Evolutionary conservation across 164 flowering plant genomes (phyloP), one percentile per base, ranked within the genome.

Genomic region (Houttuynia cordata): DNA sequence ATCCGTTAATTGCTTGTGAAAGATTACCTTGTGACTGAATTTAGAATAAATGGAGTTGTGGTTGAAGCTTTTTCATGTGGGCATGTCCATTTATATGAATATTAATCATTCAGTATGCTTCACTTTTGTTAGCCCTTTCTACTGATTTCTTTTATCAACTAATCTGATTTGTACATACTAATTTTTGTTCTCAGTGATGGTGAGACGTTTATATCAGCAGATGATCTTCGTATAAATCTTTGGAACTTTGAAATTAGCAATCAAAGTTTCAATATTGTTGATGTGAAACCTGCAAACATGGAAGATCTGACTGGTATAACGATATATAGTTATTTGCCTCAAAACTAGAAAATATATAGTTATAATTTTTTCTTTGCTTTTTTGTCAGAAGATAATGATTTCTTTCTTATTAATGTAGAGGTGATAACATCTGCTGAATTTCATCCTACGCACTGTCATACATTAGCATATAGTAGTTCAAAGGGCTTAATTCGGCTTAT

Each of bases 201-300:
- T 3, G 99, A 94, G 71, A 94, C 99, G 23, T 94, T 94, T 71
- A 85, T 94, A 78, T 94, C 99, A 30, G 99, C 99, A 19, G 99
- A 94, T 71, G 99, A 93, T 74, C 81, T 93, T 64, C 84, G 98
- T 57, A 86, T 93, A 70, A 93, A 93, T 71, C 90, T 93, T 52
- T 93, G 99, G 99, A 93, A 93, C 75, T 74, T 93, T 76, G 97
- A 90, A 81, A 90, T 93, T 66, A 88, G 99, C 76, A 93, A 79
- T 69, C 99, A 90, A 63, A 93, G 97, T 79, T 93, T 90, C 75
- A 93, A 93, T 66, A 90, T 93, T 75, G 95, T 93, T 67, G 99
- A 93, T 72, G 96, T 93, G 59, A 94, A 94, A 79, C 99, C 97
- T 63, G 77, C 96, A 63, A 93, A 93, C 69, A 93, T 93, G 99